Conservation (phyloP, 108 stramenopile species). For the Cyclotella kingstonii region DNA sequence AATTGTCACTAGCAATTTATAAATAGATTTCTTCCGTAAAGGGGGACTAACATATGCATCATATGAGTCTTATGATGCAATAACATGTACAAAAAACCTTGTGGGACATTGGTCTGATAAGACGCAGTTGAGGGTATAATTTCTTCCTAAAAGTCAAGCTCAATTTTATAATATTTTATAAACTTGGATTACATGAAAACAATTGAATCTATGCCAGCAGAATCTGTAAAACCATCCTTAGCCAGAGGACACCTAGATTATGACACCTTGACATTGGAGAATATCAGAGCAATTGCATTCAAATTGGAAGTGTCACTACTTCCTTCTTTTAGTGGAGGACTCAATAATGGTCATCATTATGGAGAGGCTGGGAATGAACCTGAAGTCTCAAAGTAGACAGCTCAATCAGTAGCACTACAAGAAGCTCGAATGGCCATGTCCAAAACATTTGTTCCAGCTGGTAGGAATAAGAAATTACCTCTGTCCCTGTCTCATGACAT, state of each 20-base stretch:
- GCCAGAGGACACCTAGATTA: constrained; percentile 58
- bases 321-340: neutral
- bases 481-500: constrained; percentile 4
- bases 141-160: too few relatives aligned
- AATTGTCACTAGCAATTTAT: too few relatives aligned
- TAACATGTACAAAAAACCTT: too few relatives aligned
- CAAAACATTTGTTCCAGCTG: constrained; percentile 31
- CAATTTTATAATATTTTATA: too few relatives aligned
- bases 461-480: constrained; percentile 2
- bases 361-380: neutral
- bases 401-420: neutral
- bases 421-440: constrained; percentile 23
- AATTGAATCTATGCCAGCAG: constrained; percentile 16
- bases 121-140: too few relatives aligned
- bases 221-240: neutral
- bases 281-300: neutral
- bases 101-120: too few relatives aligned
- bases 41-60: too few relatives aligned
- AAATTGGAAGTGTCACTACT: neutral
- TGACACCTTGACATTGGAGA: constrained; percentile 72
- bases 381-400: neutral
- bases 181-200: constrained; percentile 83
- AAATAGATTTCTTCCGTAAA: too few relatives aligned
- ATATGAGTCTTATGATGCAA: too few relatives aligned
- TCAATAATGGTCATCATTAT: neutral